Percentiles rank a stretch among this genome's conserved stretches.
Evolutionary conservation across 345 rosid species (phyloP).

Genomic region (Geranium rotundifolium): DNA sequence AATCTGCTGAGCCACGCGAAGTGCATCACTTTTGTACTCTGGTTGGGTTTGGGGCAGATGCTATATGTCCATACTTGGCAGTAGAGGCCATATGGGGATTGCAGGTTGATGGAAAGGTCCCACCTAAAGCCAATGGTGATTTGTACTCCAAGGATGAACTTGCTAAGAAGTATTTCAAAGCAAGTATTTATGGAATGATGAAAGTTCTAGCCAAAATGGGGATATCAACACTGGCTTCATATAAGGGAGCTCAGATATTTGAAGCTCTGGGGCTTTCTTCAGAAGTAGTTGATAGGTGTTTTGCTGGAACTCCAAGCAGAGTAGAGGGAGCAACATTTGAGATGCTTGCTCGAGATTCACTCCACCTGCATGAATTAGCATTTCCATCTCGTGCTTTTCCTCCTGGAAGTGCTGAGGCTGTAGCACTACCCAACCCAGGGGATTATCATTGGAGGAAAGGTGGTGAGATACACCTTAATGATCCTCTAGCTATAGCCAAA

Average conservation of each 20-base stretch:
- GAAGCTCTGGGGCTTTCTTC: constrained; percentile 97
- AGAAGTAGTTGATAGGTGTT: constrained; percentile 92
- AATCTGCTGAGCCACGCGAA: constrained; percentile 98
- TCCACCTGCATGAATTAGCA: constrained; percentile 78
- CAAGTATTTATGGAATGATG: constrained; percentile 99
- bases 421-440: constrained; percentile 87
- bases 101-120: constrained; percentile 93
- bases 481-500: constrained; percentile 93
- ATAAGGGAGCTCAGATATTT: constrained; percentile 98
- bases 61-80: constrained; percentile 89
- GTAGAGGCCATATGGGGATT: constrained; percentile 76
- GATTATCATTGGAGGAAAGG: constrained; percentile 98
- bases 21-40: constrained; percentile 98
- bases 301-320: constrained; percentile 97
- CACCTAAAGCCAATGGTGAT: constrained; percentile 73
- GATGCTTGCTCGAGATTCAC: constrained; percentile 86
- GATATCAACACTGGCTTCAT: constrained; percentile 92
- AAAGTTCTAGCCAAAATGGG: constrained; percentile 99
- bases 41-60: constrained; percentile 97
- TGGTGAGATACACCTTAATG: constrained; percentile 95
- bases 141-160: constrained; percentile 79
- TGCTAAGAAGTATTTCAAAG: constrained; percentile 86
- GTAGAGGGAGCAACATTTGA: constrained; percentile 99
- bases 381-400: constrained; percentile 63
- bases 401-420: constrained; percentile 96